These are phyloP conservation scores for Chalciporus sphaerocephalus DNA, from an alignment of 768 basidiomycete species.

Conservation along the genomic window DNA sequence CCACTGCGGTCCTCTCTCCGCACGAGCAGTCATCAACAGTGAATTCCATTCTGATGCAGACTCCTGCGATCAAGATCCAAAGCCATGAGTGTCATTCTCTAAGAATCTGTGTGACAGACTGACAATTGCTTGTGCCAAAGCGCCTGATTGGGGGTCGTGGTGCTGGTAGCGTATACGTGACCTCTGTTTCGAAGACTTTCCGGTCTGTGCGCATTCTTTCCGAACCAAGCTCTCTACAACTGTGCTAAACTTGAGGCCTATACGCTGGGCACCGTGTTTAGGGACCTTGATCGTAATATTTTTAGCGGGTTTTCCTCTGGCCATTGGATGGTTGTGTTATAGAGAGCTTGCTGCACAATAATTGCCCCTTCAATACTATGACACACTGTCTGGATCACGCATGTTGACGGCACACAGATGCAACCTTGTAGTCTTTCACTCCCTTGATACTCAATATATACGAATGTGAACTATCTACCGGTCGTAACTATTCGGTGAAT, in stretches of 20 bases:
- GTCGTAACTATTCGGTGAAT: background rate
- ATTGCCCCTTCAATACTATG: background rate
- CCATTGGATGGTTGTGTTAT: slow-evolving; percentile 14
- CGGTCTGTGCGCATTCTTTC: slow-evolving; percentile 34
- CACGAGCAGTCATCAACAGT: slow-evolving; percentile 68
- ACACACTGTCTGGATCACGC: background rate
- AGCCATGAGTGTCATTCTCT: background rate
- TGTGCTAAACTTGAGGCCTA: slow-evolving; percentile 57
- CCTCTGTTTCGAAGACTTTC: slow-evolving; percentile 43
- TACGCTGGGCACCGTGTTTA: slow-evolving; percentile 68
- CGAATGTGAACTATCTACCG: background rate
- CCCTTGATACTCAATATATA: background rate
- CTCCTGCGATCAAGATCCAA: slow-evolving; percentile 39
- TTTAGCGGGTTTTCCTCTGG: slow-evolving; percentile 47
- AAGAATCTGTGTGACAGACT: slow-evolving; percentile 25
- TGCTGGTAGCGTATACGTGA: slow-evolving; percentile 46
- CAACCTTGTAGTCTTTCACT: background rate
- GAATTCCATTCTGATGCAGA: slow-evolving; percentile 88
- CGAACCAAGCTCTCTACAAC: slow-evolving; percentile 57
- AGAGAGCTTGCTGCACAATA: too few species aligned
- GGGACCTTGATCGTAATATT: slow-evolving; percentile 64
- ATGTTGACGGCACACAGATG: background rate
- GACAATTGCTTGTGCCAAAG: slow-evolving; percentile 62
- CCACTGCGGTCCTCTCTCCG: slow-evolving; percentile 83
- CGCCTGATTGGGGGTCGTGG: slow-evolving; percentile 42